Base-by-base conservation (phyloP, 257 asterid genomes). In the Galeopsis tetrahit region DNA sequence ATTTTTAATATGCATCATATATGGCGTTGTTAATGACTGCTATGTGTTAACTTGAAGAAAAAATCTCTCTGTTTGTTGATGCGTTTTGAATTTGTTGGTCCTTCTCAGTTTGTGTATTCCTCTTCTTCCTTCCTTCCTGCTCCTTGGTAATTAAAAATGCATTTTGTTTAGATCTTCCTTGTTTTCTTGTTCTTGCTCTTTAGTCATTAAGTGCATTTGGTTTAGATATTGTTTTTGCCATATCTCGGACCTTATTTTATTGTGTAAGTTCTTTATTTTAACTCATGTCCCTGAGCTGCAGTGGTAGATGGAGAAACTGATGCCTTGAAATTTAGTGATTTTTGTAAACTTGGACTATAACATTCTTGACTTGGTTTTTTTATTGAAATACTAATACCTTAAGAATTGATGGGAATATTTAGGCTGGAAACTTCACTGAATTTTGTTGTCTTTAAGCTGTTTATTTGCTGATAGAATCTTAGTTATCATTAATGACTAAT, bases 1-100 rank as follows among this genome's bases (percentile, higher is more conserved):
- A 53, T 11, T 60, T 39, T 32, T 39, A 28, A 33, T 46, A 28
- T 60, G 70, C 51, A 46, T 48, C 38, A 66, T 75, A 21, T 71
- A 10, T 63, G 57, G n/a, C 49, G 15, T 40, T 61, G 51, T 51
- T 13, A 58, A 36, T 10, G 42, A n/a, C 74, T 59, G 56, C 3
- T 59, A 65, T 58, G 46, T 38, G 21, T 73, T 52, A 69, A 52
- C 63, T 61, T 73, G 61, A 40, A 34, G 28, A 51, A 60, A 46
- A 55, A 44, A 6, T 60, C 40, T 62, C 55, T 11, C 63, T 31
- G 52, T 14, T 40, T 7, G 15, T 8, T 53, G 58, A 53, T 39
- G 52, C 58, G 4, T 36, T 40, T 69, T 48, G 40, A 40, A 36
- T 36, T 42, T 36, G 55, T 36, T 46, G 17, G 58, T 46, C 34